Base-by-base conservation (phyloP, 2,329 filamentous ascomycete species). In the Malbranchea zuffiana region DNA sequence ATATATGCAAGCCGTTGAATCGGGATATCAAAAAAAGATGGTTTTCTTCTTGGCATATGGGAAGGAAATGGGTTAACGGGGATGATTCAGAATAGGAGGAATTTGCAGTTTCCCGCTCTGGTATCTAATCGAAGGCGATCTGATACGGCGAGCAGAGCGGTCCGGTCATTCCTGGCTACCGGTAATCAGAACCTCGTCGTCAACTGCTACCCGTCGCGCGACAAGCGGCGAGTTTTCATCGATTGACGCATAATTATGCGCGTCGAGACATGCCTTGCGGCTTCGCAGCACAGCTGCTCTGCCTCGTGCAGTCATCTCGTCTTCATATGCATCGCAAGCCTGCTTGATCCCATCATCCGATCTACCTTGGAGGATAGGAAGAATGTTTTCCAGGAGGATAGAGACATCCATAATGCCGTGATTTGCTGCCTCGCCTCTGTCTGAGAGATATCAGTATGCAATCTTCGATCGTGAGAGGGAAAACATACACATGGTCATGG, bases 401-500 rank as follows among this genome's bases (percentile, higher is more conserved):
- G 57, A 47, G 0, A 69, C 66, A 46, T 75, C 72, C 5, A 66
- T 50, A 23, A 75, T 69, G 2, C 66, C 70, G 35, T 74, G 70
- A 43, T 75, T 75, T 4, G 68, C 70, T 1, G 69, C 71, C 51
- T 75, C 72, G 2, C 72, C 72, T 8, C 72, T 63, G 46, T 70
- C 71, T 75, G 42, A n/a, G n/a, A 28, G 5, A 12, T 7, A 8
- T 26, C 11, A 26, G 24, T 13, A 6, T 7, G 13, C 6, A 13
- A 11, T 3, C 24, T 4, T 26, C 11, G 7, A 4, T 26, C n/a
- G 24, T 13, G 6, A 23, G 11, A 5, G 16, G 3, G 25, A 26
- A 11, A 12, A 57, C 69, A 52, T 62, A 75, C 69, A 75, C 71
- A 75, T 75, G 0, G 68, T 66, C 71, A 75, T 75, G 0, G 68